Evolutionary conservation across 768 basidiomycete genomes (phyloP).

Genomic region (Nevesoporus exiguus): DNA sequence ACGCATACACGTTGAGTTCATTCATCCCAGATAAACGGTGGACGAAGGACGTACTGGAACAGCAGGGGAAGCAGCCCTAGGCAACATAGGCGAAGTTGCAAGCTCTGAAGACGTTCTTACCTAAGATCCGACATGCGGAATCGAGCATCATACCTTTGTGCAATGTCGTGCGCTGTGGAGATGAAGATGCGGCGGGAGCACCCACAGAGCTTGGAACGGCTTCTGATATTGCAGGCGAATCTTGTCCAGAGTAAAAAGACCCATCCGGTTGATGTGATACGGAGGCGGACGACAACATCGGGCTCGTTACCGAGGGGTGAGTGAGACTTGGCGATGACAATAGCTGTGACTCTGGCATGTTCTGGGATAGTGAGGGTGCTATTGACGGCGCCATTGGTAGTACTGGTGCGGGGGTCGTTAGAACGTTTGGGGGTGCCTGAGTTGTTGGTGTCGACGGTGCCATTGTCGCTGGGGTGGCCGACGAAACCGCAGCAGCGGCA

Average conservation of each 20-base stretch:
- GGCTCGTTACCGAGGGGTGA: conserved; percentile 80
- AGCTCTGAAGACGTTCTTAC: conserved; percentile 37
- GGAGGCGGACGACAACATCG: conserved; percentile 72
- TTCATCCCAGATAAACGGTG: conserved; percentile 11
- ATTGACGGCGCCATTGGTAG: conserved; percentile 39
- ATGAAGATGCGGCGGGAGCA: conserved; percentile 53
- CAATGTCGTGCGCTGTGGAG: conserved; percentile 49
- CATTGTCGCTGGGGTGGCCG: conserved; percentile 20
- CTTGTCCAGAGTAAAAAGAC: conserved; percentile 68
- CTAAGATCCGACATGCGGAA: conserved; percentile 20
- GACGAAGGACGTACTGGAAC: conserved; percentile 37
- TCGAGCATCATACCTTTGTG: conserved; percentile 45
- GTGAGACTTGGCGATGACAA: conserved; percentile 79
- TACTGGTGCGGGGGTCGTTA: conserved; percentile 34
- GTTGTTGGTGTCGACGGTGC: conserved; percentile 34
- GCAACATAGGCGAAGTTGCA: conserved; percentile 42
- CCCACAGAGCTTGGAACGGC: conserved; percentile 44
- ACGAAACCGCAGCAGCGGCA: conserved; percentile 52
- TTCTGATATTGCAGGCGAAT: conserved; percentile 73
- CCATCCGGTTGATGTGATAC: conserved; percentile 59
- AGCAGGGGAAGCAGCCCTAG: conserved; percentile 41
- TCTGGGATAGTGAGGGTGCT: conserved; percentile 34
- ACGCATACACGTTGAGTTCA: conserved; percentile 16
- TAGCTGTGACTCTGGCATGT: conserved; percentile 33
- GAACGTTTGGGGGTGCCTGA: conserved; percentile 34